Base-by-base conservation (phyloP, 1,284 basidiomycete species). In the Trichosporon faecale region DNA sequence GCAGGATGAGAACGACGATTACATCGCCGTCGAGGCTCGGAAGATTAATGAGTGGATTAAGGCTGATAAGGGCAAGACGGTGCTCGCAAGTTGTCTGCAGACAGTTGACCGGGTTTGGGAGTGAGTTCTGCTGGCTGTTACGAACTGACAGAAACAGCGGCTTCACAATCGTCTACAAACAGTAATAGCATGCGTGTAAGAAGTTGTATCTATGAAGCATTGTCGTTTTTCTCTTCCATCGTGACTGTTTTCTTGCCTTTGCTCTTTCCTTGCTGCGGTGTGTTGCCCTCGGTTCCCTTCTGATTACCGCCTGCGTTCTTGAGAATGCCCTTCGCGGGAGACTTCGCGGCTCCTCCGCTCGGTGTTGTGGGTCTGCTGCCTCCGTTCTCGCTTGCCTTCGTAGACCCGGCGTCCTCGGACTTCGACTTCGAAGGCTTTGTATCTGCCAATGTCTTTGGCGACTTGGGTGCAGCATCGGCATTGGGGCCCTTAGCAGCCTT, bases 51-150 rank as follows among this genome's bases (percentile, higher is more conserved):
- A 82, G 35, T 82, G 80, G 80, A 73, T 80, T 55, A 68, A 82
- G 68, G 31, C 74, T 65, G 81, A 82, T 73, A 46, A 44, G 12
- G 81, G 81, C 16, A 78, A 76, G 73, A 79, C 77, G 23, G 79
- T 82, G 18, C 64, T 82, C 40, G 72, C 73, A 60, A 76, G 70
- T 63, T 76, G 74, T 11, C 72, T 79, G 3, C 81, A 82, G 73
- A 82, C 80, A 1, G 81, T 82, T 12, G 79, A 68, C 18, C 80
- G 79, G 73, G 67, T 31, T 29, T 82, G 81, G 81, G 80, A 82
- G 80, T 82, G 76, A 80, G 80, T 77, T 6, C 5, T 16, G 8
- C 14, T 23, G 7, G 3, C 29, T 23, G 16, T 12, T n/a, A n/a
- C 18, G 12, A 64, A 55, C 67, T 66, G 61, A 76, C 76, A 27